Percentiles rank a stretch among this genome's conserved stretches.
phyloP scores from a whole-genome alignment of 768 basidiomycete genomes.

The Tephrocybe sp. region DNA sequence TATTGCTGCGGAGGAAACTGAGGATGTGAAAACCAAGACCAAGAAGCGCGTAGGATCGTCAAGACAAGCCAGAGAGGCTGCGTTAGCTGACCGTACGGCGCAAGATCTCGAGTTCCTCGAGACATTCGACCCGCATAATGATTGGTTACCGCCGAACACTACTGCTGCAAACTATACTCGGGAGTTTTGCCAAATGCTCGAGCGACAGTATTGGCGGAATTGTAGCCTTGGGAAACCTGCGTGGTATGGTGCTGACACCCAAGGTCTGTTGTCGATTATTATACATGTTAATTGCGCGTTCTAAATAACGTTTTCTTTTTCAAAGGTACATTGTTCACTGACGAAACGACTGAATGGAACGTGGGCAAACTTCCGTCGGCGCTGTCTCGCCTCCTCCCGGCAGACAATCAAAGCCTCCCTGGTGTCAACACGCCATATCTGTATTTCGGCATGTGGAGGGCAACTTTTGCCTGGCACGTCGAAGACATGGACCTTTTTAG shows the following conservation, averaged over 20 bases:
- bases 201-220: conserved; percentile 91
- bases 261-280: conserved; percentile 50
- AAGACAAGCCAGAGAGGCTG: conserved; percentile 49
- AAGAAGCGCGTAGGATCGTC: conserved; percentile 39
- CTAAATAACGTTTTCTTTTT: neutral
- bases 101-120: conserved; percentile 60
- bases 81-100: conserved; percentile 45
- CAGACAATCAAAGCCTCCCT: conserved; percentile 70
- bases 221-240: conserved; percentile 86
- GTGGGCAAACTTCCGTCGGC: conserved; percentile 90
- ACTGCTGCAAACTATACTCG: conserved; percentile 76
- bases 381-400: conserved; percentile 75
- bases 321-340: conserved; percentile 67
- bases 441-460: conserved; percentile 99
- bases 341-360: conserved; percentile 86
- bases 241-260: conserved; percentile 97
- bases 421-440: conserved; percentile 98
- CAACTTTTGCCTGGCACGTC: conserved; percentile 98
- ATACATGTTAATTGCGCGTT: neutral
- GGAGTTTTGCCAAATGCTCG: conserved; percentile 85
- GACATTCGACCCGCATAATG: conserved; percentile 66
- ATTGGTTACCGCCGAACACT: conserved; percentile 83
- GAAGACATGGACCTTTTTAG: conserved; percentile 99
- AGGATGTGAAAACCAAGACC: conserved; percentile 25
- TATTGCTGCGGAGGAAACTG: conserved; percentile 12